Evolutionary conservation across 2,329 filamentous ascomycete genomes (phyloP).

Genomic region (Sordariomycetes sp.): DNA sequence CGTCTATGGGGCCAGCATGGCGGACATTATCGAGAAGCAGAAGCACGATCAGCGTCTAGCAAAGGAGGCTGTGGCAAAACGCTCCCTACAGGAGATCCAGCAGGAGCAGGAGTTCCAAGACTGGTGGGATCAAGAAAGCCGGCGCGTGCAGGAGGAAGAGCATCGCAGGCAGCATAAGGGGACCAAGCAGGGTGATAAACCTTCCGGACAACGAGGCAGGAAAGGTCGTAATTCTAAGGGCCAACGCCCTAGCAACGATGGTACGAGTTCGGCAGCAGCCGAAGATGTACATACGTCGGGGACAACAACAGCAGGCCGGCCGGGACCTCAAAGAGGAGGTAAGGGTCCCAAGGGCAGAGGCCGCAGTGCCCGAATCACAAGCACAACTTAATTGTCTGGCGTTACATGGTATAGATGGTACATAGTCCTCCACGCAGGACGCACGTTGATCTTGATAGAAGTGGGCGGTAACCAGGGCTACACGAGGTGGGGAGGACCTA

Average conservation of each 20-base stretch:
- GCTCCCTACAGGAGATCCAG: slow-evolving; percentile 89
- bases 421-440: too few relatives aligned
- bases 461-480: too few relatives aligned
- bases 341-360: slow-evolving; percentile 1
- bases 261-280: not conserved
- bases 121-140: slow-evolving; percentile 88
- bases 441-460: too few relatives aligned
- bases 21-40: slow-evolving; percentile 84
- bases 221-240: slow-evolving; percentile 11
- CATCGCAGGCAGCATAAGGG: slow-evolving; percentile 29
- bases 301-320: not conserved
- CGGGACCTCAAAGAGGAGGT: not conserved
- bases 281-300: not conserved
- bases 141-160: slow-evolving; percentile 58
- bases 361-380: not conserved
- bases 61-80: slow-evolving; percentile 76
- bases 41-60: slow-evolving; percentile 74
- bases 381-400: not conserved
- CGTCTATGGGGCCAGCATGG: slow-evolving; percentile 65
- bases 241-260: not conserved
- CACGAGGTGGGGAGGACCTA: too few relatives aligned
- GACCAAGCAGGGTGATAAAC: slow-evolving; percentile 34
- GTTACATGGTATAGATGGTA: too few relatives aligned
- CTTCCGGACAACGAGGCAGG: slow-evolving; percentile 15
- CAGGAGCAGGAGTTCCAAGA: slow-evolving; percentile 94